Evolutionary conservation across 2,329 filamentous ascomycete genomes (phyloP).

Genomic region (Samsoniella hepiali): DNA sequence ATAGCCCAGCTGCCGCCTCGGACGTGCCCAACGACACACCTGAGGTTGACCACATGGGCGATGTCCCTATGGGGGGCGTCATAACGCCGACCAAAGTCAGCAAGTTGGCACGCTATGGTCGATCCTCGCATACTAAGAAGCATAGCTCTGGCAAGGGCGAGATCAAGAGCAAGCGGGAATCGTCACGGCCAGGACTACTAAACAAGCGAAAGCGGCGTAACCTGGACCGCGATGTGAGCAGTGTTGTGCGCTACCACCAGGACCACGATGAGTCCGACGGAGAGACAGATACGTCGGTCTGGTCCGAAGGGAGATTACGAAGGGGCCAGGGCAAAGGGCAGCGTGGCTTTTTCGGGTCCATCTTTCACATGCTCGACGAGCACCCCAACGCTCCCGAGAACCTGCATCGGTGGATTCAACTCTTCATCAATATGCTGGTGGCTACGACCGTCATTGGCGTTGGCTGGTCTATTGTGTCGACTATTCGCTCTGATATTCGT

Average conservation of each 20-base stretch:
- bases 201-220: slow-evolving; percentile 54
- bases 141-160: slow-evolving; percentile 60
- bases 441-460: slow-evolving; percentile 58
- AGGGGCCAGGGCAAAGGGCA: slow-evolving; percentile 25
- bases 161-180: slow-evolving; percentile 47
- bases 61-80: slow-evolving; percentile 38
- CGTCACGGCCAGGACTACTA: slow-evolving; percentile 42
- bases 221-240: slow-evolving; percentile 51
- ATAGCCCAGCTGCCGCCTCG: slow-evolving; percentile 55
- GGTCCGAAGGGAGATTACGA: slow-evolving; percentile 24
- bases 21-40: slow-evolving; percentile 51
- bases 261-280: slow-evolving; percentile 45
- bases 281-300: slow-evolving; percentile 44
- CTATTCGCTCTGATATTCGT: slow-evolving; percentile 71
- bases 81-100: slow-evolving; percentile 47
- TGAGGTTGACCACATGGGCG: slow-evolving; percentile 46
- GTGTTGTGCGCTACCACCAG: slow-evolving; percentile 44
- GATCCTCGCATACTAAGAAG: slow-evolving; percentile 39
- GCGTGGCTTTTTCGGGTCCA: slow-evolving; percentile 37
- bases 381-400: slow-evolving; percentile 59
- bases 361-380: slow-evolving; percentile 52
- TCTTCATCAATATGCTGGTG: slow-evolving; percentile 62
- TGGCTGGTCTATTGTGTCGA: slow-evolving; percentile 64
- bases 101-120: slow-evolving; percentile 45
- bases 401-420: slow-evolving; percentile 56